phyloP scores from a whole-genome alignment of 2,329 filamentous ascomycete species.

The Huntiella savannae region DNA sequence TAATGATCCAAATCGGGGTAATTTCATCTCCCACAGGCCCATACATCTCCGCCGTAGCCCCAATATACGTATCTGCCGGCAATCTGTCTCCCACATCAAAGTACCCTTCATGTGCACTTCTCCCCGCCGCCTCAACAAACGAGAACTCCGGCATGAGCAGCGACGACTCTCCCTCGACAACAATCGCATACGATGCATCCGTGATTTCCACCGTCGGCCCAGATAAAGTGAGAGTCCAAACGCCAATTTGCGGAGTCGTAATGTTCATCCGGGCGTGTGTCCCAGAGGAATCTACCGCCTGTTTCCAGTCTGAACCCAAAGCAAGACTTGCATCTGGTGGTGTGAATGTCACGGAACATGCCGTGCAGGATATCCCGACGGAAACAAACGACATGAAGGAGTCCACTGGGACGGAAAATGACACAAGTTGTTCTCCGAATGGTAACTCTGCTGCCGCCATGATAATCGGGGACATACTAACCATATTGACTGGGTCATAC shows the following conservation, averaged over 20 bases:
- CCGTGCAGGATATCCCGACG: constrained; percentile 9
- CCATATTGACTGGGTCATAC: constrained; percentile 7
- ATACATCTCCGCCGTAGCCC: constrained; percentile 9
- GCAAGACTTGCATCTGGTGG: neutral
- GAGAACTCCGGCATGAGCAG: constrained; percentile 10
- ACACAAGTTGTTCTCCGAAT: neutral
- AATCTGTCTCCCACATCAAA: constrained; percentile 8
- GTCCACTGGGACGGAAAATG: constrained; percentile 9
- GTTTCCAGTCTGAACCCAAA: constrained; percentile 4
- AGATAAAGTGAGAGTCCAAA: constrained; percentile 7
- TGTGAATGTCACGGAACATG: constrained; percentile 5
- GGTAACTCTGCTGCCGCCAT: constrained; percentile 2
- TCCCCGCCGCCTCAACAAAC: constrained; percentile 11
- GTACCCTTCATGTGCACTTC: constrained; percentile 11
- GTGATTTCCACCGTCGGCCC: neutral
- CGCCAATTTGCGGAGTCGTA: constrained; percentile 6
- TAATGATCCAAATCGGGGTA: constrained; percentile 7
- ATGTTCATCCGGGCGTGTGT: constrained; percentile 11
- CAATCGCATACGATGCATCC: constrained; percentile 8
- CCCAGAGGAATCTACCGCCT: constrained; percentile 9
- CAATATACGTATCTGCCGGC: constrained; percentile 7
- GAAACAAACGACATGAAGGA: constrained; percentile 8
- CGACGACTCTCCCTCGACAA: constrained; percentile 7
- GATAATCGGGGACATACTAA: constrained; percentile 7
- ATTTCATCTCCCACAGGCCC: constrained; percentile 3